Conservation (phyloP, 2,329 filamentous ascomycete species). For the Aspergillus pseudoglaucus region DNA sequence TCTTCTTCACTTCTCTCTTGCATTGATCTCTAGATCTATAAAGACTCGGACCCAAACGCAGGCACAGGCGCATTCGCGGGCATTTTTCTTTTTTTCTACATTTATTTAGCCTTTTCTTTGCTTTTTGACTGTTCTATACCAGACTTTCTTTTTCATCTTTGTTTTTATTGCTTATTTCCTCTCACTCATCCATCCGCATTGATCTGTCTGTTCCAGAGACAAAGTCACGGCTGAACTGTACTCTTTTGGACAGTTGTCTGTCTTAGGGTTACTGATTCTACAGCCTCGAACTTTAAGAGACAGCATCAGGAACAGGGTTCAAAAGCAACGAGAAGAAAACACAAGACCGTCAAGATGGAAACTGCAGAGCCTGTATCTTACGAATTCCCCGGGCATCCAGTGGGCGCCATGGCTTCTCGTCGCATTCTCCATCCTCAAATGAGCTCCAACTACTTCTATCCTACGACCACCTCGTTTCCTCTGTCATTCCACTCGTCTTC, state of each 20-base stretch:
- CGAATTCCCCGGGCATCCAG: slow-evolving; percentile 32
- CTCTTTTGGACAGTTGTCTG: neutral
- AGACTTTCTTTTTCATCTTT: neutral
- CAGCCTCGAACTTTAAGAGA: neutral
- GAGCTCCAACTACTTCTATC: slow-evolving; percentile 31
- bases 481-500: slow-evolving; percentile 30
- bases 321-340: slow-evolving; percentile 1
- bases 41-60: neutral
- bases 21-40: neutral
- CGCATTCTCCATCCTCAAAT: slow-evolving; percentile 32
- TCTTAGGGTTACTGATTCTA: neutral
- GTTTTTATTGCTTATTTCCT: neutral
- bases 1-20: neutral
- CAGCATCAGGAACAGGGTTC: no score
- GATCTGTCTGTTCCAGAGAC: no score
- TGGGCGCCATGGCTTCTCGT: slow-evolving; percentile 30
- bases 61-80: neutral
- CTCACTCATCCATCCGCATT: no score
- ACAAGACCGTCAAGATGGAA: slow-evolving; percentile 27
- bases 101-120: neutral
- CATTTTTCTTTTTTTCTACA: neutral
- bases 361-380: slow-evolving; percentile 36
- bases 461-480: slow-evolving; percentile 28
- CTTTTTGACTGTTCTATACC: neutral
- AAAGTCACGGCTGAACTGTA: no score